A percentile compares a stretch with the other conserved stretches of the same genome.
Evolutionary conservation across 257 asterid genomes (phyloP).

Genomic region (Solanum virginianum): DNA sequence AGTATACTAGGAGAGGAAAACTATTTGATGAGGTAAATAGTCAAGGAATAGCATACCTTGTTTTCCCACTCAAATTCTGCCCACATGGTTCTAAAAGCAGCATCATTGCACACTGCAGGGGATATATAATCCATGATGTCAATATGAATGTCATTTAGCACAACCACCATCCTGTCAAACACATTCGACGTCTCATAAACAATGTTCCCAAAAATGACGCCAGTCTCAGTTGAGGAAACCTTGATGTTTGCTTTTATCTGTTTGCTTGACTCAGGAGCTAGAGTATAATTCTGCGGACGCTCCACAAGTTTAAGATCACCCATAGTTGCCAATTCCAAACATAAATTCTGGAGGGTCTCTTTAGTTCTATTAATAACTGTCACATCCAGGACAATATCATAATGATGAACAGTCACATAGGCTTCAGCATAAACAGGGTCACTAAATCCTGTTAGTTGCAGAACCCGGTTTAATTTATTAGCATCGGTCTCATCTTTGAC

Average conservation of each 20-base stretch:
- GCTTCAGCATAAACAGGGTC: constrained; percentile 99
- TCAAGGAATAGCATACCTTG: constrained; percentile 36
- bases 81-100: constrained; percentile 97
- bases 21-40: background rate
- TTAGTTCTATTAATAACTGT: constrained; percentile 82
- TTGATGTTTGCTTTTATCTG: constrained; percentile 90
- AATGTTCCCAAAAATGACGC: constrained; percentile 89
- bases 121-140: constrained; percentile 98
- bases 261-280: constrained; percentile 89
- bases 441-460: constrained; percentile 93
- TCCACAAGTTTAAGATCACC: constrained; percentile 97
- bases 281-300: constrained; percentile 91
- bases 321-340: constrained; percentile 95
- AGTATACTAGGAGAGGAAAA: background rate
- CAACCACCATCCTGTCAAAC: constrained; percentile 80
- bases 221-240: constrained; percentile 97
- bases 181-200: constrained; percentile 92
- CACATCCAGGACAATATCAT: constrained; percentile 90
- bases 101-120: constrained; percentile 84
- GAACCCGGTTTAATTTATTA: constrained; percentile 72
- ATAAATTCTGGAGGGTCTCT: constrained; percentile 89
- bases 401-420: constrained; percentile 88
- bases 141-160: constrained; percentile 89
- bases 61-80: constrained; percentile 99
- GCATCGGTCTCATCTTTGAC: constrained; percentile 76